phyloP scores from a whole-genome alignment of 2,329 filamentous ascomycete species.

The Ceratocystiopsis minuta region DNA sequence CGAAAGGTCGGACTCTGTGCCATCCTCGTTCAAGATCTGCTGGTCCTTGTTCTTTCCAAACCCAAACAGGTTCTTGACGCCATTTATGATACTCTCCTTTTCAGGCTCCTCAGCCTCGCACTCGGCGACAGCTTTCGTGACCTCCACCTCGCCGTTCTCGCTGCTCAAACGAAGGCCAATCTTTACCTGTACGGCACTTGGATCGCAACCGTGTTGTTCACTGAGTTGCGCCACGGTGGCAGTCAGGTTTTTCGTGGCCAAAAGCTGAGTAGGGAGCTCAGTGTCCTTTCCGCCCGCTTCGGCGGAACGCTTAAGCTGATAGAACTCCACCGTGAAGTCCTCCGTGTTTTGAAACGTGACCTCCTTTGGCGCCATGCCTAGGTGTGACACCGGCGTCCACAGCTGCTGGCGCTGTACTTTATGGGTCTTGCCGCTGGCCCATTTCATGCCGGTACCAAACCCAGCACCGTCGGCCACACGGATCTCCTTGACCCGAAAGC shows the following conservation, averaged over 20 bases:
- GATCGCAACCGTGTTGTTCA: slow-evolving; percentile 59
- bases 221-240: slow-evolving; percentile 62
- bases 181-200: slow-evolving; percentile 62
- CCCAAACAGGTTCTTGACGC: slow-evolving; percentile 89
- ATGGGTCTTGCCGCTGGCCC: slow-evolving; percentile 41
- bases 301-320: no score
- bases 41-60: slow-evolving; percentile 69
- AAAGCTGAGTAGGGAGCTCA: no score
- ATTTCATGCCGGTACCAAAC: slow-evolving; percentile 61
- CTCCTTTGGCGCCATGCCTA: slow-evolving; percentile 64
- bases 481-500: slow-evolving; percentile 97
- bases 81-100: slow-evolving; percentile 74
- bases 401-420: slow-evolving; percentile 65
- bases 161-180: slow-evolving; percentile 55
- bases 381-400: slow-evolving; percentile 59
- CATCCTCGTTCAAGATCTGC: slow-evolving; percentile 49
- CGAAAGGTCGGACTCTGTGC: slow-evolving; percentile 17
- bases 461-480: slow-evolving; percentile 57
- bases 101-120: slow-evolving; percentile 61
- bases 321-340: no score
- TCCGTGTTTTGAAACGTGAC: slow-evolving; percentile 39
- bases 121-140: slow-evolving; percentile 59
- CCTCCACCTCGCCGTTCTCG: slow-evolving; percentile 62
- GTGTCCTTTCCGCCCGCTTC: no score
- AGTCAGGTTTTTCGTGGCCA: slow-evolving; percentile 62